Evolutionary conservation across 495 filamentous ascomycete species (phyloP), one percentile per base, ranked within the genome.

Genomic region (Rusavskia elegans): DNA sequence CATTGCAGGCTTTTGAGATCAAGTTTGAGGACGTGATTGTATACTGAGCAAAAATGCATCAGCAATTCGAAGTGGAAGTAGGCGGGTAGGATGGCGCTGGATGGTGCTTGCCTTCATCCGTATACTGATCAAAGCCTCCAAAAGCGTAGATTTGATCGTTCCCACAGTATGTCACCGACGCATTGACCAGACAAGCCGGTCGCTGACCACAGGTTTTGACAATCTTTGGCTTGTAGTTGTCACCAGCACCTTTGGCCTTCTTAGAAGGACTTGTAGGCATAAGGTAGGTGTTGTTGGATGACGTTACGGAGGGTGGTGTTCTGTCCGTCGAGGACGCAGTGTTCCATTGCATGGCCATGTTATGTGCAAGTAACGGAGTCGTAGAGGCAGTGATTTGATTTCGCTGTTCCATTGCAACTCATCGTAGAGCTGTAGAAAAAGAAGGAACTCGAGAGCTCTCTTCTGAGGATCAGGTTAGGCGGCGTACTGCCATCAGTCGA

Each of bases 51-150:
- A 19, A n/a, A 45, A 53, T 41, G 29, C 27, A 39, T 38, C 21
- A 52, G 50, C 38, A 23, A 59, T 58, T 51, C 59, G 9, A 14
- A 14, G 53, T 20, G 36, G 40, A 58, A 49, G 29, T 25, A 54
- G 50, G 52, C 51, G 8, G 11, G 45, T 27, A 21, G 16, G 19
- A 20, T 11, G 25, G 17, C 48, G 21, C n/a, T 20, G 36, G 36
- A 45, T 17, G 27, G 17, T 57, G 39, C 39, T 59, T 53, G 82
- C 81, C 82, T 74, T 98, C 92, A 65, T 98, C 92, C 9, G 92
- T 97, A 62, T 92, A 97, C 63, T 95, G 89, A 62, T 98, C 92
- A 59, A 98, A 98, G n/a, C 92, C 92, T 13, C 92, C 92, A 69
- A 98, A 98, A 25, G 89, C 92, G 68, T 95, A 96, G 58, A 98